These are phyloP conservation scores for Pascua guehoae DNA, from an alignment of 1,284 basidiomycete species.

Conservation along the genomic window DNA sequence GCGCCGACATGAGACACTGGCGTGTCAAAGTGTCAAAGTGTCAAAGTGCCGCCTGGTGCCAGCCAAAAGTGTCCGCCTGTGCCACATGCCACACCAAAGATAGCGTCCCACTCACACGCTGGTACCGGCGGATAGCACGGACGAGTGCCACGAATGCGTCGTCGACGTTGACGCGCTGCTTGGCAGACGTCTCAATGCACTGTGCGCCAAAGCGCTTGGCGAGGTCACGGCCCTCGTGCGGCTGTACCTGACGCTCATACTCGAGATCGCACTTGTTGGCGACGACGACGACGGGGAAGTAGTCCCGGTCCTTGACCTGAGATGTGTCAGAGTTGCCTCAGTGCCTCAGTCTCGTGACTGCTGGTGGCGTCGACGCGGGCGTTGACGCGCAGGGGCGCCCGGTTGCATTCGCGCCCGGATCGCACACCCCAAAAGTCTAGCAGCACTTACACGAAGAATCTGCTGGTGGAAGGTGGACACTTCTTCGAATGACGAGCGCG, in stretches of 20 bases:
- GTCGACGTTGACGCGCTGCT: constrained; percentile 97
- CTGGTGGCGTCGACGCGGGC: background rate
- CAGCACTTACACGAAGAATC: constrained; percentile 57
- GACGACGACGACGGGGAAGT: constrained; percentile 95
- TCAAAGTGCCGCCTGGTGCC: background rate
- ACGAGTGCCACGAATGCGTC: constrained; percentile 98
- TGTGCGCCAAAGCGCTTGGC: constrained; percentile 95
- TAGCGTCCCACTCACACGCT: constrained; percentile 61
- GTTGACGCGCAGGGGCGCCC: too few relatives aligned
- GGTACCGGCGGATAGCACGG: constrained; percentile 92
- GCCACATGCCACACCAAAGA: background rate
- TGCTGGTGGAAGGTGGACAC: constrained; percentile 93
- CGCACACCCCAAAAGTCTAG: too few relatives aligned
- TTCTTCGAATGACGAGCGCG: constrained; percentile 92
- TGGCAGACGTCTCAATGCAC: constrained; percentile 98
- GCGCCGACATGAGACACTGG: background rate
- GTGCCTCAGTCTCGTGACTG: background rate
- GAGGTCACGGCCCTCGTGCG: constrained; percentile 95
- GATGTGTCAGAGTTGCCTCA: background rate
- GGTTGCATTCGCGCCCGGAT: too few relatives aligned
- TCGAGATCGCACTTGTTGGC: constrained; percentile 99
- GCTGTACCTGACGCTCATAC: constrained; percentile 94
- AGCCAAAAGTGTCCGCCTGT: too few relatives aligned
- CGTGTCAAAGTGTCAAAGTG: background rate
- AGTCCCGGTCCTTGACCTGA: constrained; percentile 88